Evolutionary conservation across 2,329 filamentous ascomycete species (phyloP), one percentile per base, ranked within the genome.

Genomic region (Monosporascus sp.): DNA sequence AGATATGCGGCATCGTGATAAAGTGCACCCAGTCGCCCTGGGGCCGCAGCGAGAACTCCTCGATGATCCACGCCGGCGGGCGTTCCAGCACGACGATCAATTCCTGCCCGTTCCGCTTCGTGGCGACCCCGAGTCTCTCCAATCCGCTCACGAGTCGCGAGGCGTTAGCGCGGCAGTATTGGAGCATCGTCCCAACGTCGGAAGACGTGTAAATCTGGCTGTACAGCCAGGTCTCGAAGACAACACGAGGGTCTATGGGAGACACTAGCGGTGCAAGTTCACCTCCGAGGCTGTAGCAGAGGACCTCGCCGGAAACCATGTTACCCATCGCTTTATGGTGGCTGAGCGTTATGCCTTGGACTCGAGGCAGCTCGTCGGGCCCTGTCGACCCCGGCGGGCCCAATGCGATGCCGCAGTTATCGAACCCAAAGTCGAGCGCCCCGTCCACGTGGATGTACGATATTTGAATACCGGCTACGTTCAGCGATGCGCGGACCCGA

Each of bases 141-240:
- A 53, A 49, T 14, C 44, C 35, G n/a, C 20, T 22, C 18, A 47
- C 22, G 11, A 55, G 37, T 31, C 24, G 49, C 35, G 45, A 31
- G 5, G 55, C 51, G 37, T 52, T 55, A 5, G 25, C 27, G 22
- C 31, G 43, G 48, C 55, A 58, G 27, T 50, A 46, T 14, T 15
- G 20, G 45, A 53, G 45, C 46, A 54, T 48, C 4, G 24, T 14
- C 7, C 39, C 31, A 18, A 52, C 6, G n/a, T 58, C 51, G 9
- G 6, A 7, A 20, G 45, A 27, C 7, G 25, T 31, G 31, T 55
- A 55, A 1, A 55, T 37, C 37, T 45, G 41, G 6, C n/a, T 22
- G 31, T 48, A 58, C 27, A 58, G 38, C 55, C 55, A 58, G 8
- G 37, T 52, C 44, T 58, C 55, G 47, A 58, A 55, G 24, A 58